Evolutionary conservation across 139 green algal genomes (phyloP).

Genomic region (Eudorina sp.): DNA sequence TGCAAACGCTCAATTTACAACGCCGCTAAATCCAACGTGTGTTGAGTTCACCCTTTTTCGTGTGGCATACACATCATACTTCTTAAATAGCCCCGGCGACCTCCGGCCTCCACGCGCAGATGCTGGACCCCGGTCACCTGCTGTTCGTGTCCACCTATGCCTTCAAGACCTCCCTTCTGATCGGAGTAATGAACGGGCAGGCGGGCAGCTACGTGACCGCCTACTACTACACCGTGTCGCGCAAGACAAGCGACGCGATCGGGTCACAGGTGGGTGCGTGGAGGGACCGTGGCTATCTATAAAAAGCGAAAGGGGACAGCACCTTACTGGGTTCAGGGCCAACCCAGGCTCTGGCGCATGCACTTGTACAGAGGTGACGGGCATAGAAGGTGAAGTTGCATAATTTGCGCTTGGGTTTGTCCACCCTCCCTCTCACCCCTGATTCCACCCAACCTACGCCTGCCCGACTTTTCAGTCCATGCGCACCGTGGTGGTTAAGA

Average conservation of each 20-base stretch:
- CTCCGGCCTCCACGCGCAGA: neutral
- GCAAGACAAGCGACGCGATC: neutral
- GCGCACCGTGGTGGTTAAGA: neutral
- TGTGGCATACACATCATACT: neutral
- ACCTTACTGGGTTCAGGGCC: neutral
- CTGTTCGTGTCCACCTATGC: conserved; percentile 1
- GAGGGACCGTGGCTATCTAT: no score
- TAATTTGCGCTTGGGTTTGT: neutral
- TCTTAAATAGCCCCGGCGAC: neutral
- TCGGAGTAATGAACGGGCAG: neutral
- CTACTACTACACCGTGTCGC: conserved; percentile 10
- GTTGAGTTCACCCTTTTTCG: neutral
- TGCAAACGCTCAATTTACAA: no score
- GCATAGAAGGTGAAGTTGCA: neutral
- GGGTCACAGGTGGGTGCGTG: neutral
- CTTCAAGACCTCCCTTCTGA: neutral
- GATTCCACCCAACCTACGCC: neutral
- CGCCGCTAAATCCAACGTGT: neutral
- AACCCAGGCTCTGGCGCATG: neutral
- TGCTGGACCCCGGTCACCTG: neutral
- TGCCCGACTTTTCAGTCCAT: neutral
- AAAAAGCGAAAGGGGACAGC: neutral
- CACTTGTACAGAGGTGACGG: neutral
- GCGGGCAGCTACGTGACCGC: neutral
- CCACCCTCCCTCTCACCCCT: neutral